Conservation (phyloP, 345 rosid species). For the Corchorus capsularis region DNA sequence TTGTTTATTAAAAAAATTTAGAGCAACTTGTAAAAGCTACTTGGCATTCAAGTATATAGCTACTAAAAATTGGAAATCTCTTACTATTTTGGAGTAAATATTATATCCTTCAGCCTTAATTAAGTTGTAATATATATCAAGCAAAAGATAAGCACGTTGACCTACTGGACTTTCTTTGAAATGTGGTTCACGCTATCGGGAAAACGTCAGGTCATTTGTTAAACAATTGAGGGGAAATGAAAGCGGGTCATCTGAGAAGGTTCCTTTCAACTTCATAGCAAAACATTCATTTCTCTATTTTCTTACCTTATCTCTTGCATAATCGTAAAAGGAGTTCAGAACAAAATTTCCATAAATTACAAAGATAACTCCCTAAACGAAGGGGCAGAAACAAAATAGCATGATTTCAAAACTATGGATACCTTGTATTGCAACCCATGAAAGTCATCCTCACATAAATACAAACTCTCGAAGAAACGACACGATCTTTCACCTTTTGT, state of each 20-base stretch:
- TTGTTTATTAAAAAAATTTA: neutral
- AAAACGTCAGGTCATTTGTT: neutral
- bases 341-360: neutral
- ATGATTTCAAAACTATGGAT: slow-evolving; percentile 11
- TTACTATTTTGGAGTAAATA: no score
- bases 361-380: neutral
- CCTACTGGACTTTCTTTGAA: neutral
- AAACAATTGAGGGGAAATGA: neutral
- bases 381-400: neutral
- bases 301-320: neutral
- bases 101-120: no score
- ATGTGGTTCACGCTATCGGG: neutral
- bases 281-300: neutral
- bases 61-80: neutral
- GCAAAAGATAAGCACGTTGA: neutral
- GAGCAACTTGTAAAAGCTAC: neutral
- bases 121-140: no score
- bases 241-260: neutral
- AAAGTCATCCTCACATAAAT: neutral
- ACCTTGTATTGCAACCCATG: slow-evolving; percentile 4
- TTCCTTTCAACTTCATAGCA: slow-evolving; percentile 9
- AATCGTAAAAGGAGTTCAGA: neutral
- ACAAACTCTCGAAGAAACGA: neutral
- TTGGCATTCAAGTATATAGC: neutral
- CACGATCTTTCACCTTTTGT: neutral